Evolutionary conservation across 2,329 filamentous ascomycete species (phyloP), one percentile per base, ranked within the genome.

Genomic region (Dactylonectria estremocensis): DNA sequence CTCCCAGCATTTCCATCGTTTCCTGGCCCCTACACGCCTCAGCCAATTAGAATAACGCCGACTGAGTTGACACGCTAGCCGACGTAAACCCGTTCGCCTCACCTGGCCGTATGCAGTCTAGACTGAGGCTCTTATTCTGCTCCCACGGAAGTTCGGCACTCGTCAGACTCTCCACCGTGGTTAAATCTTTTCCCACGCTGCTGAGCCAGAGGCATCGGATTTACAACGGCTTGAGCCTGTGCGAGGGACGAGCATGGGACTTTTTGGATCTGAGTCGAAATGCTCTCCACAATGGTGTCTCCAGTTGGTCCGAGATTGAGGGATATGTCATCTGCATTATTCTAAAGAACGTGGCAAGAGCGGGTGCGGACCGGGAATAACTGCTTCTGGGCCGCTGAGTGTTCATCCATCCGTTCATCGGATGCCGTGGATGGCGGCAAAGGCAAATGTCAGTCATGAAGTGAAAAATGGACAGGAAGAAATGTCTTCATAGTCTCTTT

Each of bases 121-220:
- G 35, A n/a, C 37, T n/a, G 20, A 16, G 18, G 35, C 7, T 10
- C 37, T 35, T 22, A 22, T 13, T 24, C 33, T 58, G 46, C 45
- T 58, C 43, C 31, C 55, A 22, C 46, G 40, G 40, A n/a, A 43
- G 37, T 40, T 40, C 37, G 37, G 37, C 49, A 52, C 24, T 35
- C 48, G 10, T 46, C 18, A 40, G 20, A 43, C 59, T 54, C 55
- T 50, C 50, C 61, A 64, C 61, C 18, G 46, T 58, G 65, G 65
- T 60, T 67, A 43, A 67, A 67, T 64, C 49, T 31, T 64, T 67
- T 64, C 64, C 65, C 65, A 61, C 11, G 31, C 22, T 40, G 10
- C 18, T 28, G n/a, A n/a, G n/a, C n/a, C 16, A 45, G 59, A 56
- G 35, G 59, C 59, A n/a, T 45, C 11, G 20, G 11, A 8, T 20